Base-by-base conservation (phyloP, 225 moss, liverwort and hornwort genomes). In the Bryum argenteum region DNA sequence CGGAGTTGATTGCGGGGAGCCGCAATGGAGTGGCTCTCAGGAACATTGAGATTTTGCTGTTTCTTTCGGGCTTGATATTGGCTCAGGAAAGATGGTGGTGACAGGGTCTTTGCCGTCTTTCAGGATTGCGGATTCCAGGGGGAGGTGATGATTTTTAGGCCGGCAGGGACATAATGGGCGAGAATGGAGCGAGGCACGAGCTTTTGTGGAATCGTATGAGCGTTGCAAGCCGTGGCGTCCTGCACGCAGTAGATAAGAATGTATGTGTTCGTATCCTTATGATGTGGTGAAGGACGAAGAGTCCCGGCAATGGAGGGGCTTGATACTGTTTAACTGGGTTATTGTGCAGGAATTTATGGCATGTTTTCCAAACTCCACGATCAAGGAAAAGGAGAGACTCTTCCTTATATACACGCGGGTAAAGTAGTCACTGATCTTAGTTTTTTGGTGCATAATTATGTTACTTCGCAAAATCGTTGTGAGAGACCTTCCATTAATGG, bases 351-450 rank as follows among this genome's bases (percentile, higher is more conserved):
- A 76, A 33, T 86, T 87, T 26, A 61, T 75, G 75, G 75, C 75
- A 58, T 87, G 78, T 50, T 87, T 87, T 67, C 75, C 83, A 39
- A 69, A 73, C 61, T 73, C 80, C 13, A 50, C 83, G 24, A 37
- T 11, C 13, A 83, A 78, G 62, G 80, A 87, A 63, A 80, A 83
- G 62, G 86, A 83, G 58, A 83, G 80, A 66, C 83, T 87, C 16
- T 87, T 83, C 58, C 75, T 75, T 37, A 78, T 87, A 61, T 86
- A 80, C 61, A 72, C 86, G 43, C 79, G 77, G 82, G 86, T 86
- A 80, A 40, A 48, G 55, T 61, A 18, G 1, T 22, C 17, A n/a
- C 21, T 11, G 50, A 23, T 41, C 28, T 12, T 24, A 11, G 45
- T 67, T 42, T 33, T 22, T 56, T 54, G 39, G 47, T 38, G 12